These are phyloP conservation scores for Pyrus bretschneideri DNA, from an alignment of 306 rosid species.

Conservation along the genomic window DNA sequence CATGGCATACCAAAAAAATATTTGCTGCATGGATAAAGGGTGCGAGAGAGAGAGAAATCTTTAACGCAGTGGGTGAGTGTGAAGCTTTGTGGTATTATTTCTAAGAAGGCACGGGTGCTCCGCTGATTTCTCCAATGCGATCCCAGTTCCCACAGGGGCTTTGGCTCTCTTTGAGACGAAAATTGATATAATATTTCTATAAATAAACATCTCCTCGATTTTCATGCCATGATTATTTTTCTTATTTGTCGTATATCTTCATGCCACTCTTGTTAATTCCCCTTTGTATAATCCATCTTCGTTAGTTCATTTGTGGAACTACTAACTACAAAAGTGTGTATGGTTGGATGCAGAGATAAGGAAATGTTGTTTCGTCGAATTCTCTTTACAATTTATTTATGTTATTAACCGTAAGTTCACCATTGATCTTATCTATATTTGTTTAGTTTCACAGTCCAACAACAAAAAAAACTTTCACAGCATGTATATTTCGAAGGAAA, in stretches of 20 bases:
- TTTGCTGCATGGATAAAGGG: not conserved
- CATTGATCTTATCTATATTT: too few relatives aligned
- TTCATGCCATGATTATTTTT: not conserved
- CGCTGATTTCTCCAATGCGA: constrained; percentile 89
- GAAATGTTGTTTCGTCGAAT: not conserved
- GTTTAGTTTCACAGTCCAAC: too few relatives aligned
- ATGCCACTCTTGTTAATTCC: too few relatives aligned
- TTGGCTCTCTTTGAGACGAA: not conserved
- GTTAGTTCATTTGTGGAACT: not conserved
- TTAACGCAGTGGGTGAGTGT: constrained; percentile 4
- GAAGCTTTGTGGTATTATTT: constrained; percentile 19
- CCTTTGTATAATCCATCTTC: too few relatives aligned
- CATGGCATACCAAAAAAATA: not conserved
- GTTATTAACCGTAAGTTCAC: not conserved
- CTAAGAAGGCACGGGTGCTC: constrained; percentile 94
- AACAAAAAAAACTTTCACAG: too few relatives aligned
- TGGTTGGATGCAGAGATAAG: too few relatives aligned
- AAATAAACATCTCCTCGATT: not conserved
- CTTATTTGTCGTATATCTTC: not conserved
- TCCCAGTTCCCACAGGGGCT: constrained; percentile 31
- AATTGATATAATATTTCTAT: not conserved
- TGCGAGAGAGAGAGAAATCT: not conserved
- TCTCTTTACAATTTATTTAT: not conserved
- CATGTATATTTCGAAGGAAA: too few relatives aligned
- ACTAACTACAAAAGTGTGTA: too few relatives aligned